Conservation (phyloP, 1,284 basidiomycete genomes). For the Stygiomarasmius scandens region DNA sequence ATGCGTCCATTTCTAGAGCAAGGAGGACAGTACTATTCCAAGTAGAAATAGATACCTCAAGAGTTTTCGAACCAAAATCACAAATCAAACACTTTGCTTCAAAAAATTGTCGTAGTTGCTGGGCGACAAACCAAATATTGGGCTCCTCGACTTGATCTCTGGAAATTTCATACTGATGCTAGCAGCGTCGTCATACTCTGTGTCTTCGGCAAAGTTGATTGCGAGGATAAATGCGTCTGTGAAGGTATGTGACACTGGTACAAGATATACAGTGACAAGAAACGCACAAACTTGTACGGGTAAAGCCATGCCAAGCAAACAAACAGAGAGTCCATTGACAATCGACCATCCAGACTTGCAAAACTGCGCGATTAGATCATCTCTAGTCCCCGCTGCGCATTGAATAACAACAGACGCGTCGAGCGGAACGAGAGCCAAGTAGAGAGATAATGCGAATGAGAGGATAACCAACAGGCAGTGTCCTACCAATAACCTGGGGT, state of each 20-base stretch:
- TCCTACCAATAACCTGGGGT: conserved; percentile 9
- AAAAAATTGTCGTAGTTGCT: background rate
- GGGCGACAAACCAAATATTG: background rate
- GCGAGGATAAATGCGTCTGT: conserved; percentile 17
- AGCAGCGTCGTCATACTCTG: conserved; percentile 13
- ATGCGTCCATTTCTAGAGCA: conserved; percentile 34
- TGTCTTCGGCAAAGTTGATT: conserved; percentile 16
- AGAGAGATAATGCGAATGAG: conserved; percentile 14
- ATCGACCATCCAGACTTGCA: conserved; percentile 18
- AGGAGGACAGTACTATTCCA: background rate
- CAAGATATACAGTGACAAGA: background rate
- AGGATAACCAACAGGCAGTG: conserved; percentile 10
- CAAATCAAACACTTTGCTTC: background rate
- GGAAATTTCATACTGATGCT: background rate
- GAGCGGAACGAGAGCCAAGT: conserved; percentile 13
- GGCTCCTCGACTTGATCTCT: background rate
- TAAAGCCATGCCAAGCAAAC: conserved; percentile 8
- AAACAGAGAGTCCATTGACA: conserved; percentile 16
- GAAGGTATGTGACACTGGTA: background rate
- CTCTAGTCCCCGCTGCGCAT: conserved; percentile 8
- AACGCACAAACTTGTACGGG: conserved; percentile 17
- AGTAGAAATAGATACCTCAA: background rate
- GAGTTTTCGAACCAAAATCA: no score
- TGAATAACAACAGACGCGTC: conserved; percentile 4
- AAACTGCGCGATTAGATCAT: conserved; percentile 16